Evolutionary conservation across 495 filamentous ascomycete genomes (phyloP).

Genomic region (Viridothelium virens): DNA sequence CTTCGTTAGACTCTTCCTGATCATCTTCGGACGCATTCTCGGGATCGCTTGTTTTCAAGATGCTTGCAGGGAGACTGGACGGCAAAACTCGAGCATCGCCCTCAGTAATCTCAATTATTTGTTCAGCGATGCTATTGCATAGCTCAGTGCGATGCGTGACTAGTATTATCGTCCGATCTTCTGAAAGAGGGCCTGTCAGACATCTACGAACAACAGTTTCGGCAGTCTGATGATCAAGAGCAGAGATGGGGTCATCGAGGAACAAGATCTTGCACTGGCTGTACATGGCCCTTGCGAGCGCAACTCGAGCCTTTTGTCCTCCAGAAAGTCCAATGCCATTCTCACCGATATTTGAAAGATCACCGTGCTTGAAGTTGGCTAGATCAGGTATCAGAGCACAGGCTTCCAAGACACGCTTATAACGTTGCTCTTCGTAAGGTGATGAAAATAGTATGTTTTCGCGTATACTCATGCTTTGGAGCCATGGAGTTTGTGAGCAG

Average conservation of each 20-base stretch:
- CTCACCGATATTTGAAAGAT: conserved; percentile 37
- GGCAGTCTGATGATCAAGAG: conserved; percentile 65
- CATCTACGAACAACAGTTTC: conserved; percentile 62
- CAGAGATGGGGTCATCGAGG: conserved; percentile 37
- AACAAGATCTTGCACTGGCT: conserved; percentile 32
- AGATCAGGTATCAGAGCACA: conserved; percentile 36
- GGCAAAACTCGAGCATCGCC: conserved; percentile 44
- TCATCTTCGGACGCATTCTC: conserved; percentile 34
- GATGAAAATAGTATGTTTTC: conserved; percentile 77
- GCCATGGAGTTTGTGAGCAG: conserved; percentile 79
- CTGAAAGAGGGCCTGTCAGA: conserved; percentile 54
- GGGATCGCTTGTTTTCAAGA: not conserved
- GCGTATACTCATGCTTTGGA: conserved; percentile 83
- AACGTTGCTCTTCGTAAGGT: conserved; percentile 56
- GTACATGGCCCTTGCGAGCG: conserved; percentile 37
- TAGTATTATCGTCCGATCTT: conserved; percentile 56
- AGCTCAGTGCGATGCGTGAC: conserved; percentile 74
- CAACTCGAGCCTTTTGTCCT: conserved; percentile 36
- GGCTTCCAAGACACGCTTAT: conserved; percentile 38
- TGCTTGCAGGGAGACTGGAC: not conserved
- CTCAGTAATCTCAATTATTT: conserved; percentile 57
- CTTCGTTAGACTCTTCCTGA: conserved; percentile 37
- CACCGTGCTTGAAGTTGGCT: conserved; percentile 34
- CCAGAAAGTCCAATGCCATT: conserved; percentile 38
- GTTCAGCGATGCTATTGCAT: conserved; percentile 55